phyloP scores from a whole-genome alignment of 345 rosid genomes.

The Jatropha curcas region DNA sequence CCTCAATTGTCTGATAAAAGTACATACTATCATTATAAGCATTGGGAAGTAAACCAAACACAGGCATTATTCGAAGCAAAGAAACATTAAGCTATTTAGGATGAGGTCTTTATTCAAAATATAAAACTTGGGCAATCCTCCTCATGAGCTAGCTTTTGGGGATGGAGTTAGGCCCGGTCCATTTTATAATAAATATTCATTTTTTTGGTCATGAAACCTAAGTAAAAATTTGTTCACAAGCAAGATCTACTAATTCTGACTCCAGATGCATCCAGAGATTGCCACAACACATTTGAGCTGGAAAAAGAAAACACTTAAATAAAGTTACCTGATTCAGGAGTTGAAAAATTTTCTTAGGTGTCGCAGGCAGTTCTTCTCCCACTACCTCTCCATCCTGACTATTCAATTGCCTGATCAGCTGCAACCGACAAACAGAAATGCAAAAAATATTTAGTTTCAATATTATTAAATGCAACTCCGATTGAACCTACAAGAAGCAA shows the following conservation, averaged over 20 bases:
- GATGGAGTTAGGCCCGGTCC: too few relatives aligned
- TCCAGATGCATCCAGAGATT: background rate
- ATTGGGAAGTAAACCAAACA: background rate
- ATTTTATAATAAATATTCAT: too few relatives aligned
- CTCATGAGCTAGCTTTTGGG: too few relatives aligned
- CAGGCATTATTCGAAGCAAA: background rate
- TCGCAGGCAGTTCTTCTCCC: constrained; percentile 29
- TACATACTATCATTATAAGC: background rate
- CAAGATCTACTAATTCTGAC: background rate
- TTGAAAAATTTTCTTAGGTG: constrained; percentile 87
- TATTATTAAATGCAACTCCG: background rate
- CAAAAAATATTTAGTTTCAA: constrained; percentile 2
- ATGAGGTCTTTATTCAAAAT: too few relatives aligned
- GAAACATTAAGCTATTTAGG: background rate
- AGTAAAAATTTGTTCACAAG: background rate
- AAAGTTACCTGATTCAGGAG: constrained; percentile 67
- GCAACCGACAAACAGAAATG: constrained; percentile 11
- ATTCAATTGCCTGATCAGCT: constrained; percentile 84
- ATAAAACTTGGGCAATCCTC: too few relatives aligned
- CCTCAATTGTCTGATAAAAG: constrained; percentile 75
- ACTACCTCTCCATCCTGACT: constrained; percentile 69
- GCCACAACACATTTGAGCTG: background rate
- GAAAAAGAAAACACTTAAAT: background rate
- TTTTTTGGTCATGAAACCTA: too few relatives aligned
- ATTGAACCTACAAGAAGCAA: background rate